Conservation (phyloP, 129 eudicot species). For the Centaurea solstitialis region DNA sequence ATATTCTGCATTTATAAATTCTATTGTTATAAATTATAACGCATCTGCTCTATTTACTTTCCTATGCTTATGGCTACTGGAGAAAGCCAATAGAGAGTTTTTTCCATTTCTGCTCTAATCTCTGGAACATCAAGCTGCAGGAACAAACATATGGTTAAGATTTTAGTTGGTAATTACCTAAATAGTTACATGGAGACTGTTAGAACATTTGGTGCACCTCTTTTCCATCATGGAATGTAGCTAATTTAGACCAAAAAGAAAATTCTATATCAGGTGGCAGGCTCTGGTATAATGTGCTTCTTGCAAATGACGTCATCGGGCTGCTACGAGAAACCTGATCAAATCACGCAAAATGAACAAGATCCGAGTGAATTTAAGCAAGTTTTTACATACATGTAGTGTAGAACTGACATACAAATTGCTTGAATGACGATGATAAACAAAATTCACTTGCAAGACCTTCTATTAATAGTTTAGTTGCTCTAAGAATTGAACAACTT, state of each 20-base stretch:
- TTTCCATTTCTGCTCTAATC: constrained; percentile 83
- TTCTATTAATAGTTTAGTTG: neutral
- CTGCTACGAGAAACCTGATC: constrained; percentile 70
- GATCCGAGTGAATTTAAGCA: neutral
- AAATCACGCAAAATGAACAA: neutral
- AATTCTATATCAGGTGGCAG: constrained; percentile 63
- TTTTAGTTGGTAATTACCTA: neutral
- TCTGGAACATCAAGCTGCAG: constrained; percentile 59
- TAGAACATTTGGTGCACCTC: no score
- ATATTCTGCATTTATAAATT: no score
- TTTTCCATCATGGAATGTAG: no score
- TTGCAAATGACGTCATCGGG: constrained; percentile 47
- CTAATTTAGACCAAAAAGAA: no score
- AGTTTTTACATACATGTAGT: constrained; percentile 1
- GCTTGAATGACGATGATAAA: neutral
- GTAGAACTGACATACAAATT: constrained; percentile 4
- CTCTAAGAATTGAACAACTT: neutral
- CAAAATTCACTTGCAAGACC: neutral
- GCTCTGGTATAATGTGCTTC: no score
- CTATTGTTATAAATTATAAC: no score
- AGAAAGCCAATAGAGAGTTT: constrained; percentile 83
- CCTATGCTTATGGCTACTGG: constrained; percentile 76
- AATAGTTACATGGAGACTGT: neutral
- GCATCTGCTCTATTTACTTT: constrained; percentile 63
- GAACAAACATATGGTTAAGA: neutral